Base-by-base conservation (phyloP, 2,329 filamentous ascomycete genomes). In the Alternaria incomplexa region DNA sequence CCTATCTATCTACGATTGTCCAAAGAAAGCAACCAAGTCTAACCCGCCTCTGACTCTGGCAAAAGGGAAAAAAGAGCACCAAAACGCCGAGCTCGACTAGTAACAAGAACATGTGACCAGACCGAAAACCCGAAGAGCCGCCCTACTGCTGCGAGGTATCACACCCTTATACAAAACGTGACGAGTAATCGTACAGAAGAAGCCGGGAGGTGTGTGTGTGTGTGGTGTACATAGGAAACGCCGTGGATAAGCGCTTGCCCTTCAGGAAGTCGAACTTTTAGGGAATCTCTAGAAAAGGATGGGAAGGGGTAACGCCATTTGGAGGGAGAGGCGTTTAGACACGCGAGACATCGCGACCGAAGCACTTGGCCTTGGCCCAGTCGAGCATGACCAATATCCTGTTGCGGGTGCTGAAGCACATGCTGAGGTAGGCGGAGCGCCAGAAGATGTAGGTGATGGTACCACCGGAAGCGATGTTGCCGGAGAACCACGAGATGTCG, bases 401-500 rank as follows among this genome's bases (percentile, higher is more conserved):
- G 85, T 99, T 99, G 74, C 96, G 93, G 66, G 93, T 94, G 89
- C 94, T 98, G 83, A 99, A 99, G 89, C 95, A 97, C 96, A 99
- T 99, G 87, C 93, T 97, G 81, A 99, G 85, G 82, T 99, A 99
- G 58, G 95, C 96, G 79, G 92, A 96, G 80, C 94, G 89, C 96
- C 96, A 99, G 89, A 99, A 99, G 72, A 97, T 88, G 84, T 97
- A 99, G 60, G 96, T 99, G 83, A 98, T 85, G 75, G 91, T 93
- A 79, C 96, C 96, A 79, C 95, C 96, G 48, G 91, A 93, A 65
- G 96, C 95, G 74, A 99, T 88, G 85, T 98, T 99, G 71, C 96
- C 96, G 76, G 96, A 96, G 84, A 96, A 90, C 95, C 96, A 99
- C 79, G 90, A 92, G 76, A 99, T 93, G 83, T 99, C 96, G 66